These are phyloP conservation scores for Vanderwaltozyma verrucispora DNA, from an alignment of 805 yeast genomes.

Conservation along the genomic window DNA sequence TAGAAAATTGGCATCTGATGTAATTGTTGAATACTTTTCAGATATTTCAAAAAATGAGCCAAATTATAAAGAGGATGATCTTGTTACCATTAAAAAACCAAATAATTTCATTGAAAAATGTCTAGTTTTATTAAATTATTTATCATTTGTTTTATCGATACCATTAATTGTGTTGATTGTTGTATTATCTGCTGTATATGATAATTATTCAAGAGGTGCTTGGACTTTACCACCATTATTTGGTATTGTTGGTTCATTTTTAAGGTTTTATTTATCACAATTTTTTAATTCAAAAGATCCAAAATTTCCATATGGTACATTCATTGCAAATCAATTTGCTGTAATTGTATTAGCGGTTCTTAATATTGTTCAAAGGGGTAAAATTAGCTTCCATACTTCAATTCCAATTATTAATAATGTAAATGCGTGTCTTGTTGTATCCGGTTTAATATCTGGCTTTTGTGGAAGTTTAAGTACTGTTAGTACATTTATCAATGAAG, in stretches of 20 bases:
- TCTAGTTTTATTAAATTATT: slow-evolving; percentile 1
- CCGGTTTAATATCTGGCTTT: slow-evolving; percentile 52
- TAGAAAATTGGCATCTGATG: slow-evolving; percentile 31
- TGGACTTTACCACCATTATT: slow-evolving; percentile 65
- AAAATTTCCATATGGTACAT: slow-evolving; percentile 49
- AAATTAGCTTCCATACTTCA: slow-evolving; percentile 5
- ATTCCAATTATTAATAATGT: slow-evolving; percentile 25
- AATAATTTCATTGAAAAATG: neutral
- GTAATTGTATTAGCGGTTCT: slow-evolving; percentile 13
- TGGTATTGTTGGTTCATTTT: slow-evolving; percentile 60
- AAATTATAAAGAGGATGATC: neutral
- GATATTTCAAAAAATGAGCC: neutral
- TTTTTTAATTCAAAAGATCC: slow-evolving; percentile 33
- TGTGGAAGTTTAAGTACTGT: slow-evolving; percentile 68
- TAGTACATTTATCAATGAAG: slow-evolving; percentile 68
- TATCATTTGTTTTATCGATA: slow-evolving; percentile 5
- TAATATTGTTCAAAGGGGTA: slow-evolving; percentile 33
- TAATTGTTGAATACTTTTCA: neutral
- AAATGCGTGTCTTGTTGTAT: slow-evolving; percentile 40
- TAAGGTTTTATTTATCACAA: slow-evolving; percentile 46
- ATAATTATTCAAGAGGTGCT: slow-evolving; percentile 39
- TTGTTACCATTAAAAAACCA: neutral
- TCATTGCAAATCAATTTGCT: slow-evolving; percentile 39
- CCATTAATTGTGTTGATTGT: slow-evolving; percentile 21
- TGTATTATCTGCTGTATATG: slow-evolving; percentile 24